Conservation (phyloP, 2,329 filamentous ascomycete genomes). For the Alternaria rosae region DNA sequence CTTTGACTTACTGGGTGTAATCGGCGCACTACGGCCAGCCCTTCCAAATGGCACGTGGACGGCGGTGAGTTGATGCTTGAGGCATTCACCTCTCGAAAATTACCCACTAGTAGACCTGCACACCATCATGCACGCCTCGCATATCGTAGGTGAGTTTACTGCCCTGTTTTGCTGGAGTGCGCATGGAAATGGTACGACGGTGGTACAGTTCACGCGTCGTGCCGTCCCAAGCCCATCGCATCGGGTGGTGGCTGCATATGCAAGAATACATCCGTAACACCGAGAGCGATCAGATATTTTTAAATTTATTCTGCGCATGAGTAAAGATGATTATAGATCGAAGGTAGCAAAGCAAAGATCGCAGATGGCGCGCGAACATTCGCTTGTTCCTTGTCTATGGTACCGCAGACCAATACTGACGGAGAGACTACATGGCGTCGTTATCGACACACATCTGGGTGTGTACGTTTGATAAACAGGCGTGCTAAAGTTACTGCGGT, state of each 20-base stretch:
- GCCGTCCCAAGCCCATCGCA: neutral
- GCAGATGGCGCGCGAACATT: neutral
- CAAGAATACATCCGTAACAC: neutral
- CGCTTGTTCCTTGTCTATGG: neutral
- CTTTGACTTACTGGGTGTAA: neutral
- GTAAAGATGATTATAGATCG: neutral
- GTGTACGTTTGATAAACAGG: too few relatives aligned
- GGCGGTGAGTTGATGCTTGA: neutral
- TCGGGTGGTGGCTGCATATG: neutral
- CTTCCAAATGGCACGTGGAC: neutral
- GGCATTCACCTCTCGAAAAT: neutral
- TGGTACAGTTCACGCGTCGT: neutral
- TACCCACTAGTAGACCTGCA: neutral
- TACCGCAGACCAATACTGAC: neutral
- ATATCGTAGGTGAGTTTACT: neutral
- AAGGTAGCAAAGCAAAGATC: neutral
- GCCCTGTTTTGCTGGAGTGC: neutral
- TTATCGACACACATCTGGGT: fast-evolving
- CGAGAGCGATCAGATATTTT: neutral
- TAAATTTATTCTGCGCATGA: neutral
- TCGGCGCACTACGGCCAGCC: neutral
- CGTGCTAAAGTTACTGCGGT: too few relatives aligned
- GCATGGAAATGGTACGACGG: neutral
- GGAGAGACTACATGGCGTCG: neutral
- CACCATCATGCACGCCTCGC: neutral